Evolutionary conservation across 371 early-diverging fungal genomes (phyloP).

Genomic region (Lichtheimia hyalospora): DNA sequence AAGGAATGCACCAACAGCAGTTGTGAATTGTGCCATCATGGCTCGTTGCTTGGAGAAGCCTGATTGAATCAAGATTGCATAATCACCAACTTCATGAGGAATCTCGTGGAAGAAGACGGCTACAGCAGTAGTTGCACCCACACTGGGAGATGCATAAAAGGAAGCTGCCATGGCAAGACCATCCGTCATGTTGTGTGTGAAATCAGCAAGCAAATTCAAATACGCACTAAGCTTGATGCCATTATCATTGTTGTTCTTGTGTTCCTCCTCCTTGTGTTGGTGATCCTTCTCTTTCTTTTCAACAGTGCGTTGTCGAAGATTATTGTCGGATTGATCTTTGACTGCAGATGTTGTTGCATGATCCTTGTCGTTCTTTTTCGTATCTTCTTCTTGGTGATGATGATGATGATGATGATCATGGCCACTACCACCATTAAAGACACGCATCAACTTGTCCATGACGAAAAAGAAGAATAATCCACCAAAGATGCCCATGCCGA

Average conservation of each 20-base stretch:
- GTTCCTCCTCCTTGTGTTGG: slow-evolving; percentile 10
- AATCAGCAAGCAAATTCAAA: slow-evolving; percentile 84
- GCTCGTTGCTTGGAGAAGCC: slow-evolving; percentile 78
- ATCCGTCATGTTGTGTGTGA: slow-evolving; percentile 91
- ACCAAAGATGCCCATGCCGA: slow-evolving; percentile 74
- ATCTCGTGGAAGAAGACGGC: slow-evolving; percentile 95
- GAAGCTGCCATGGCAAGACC: slow-evolving; percentile 91
- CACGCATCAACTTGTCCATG: slow-evolving; percentile 85
- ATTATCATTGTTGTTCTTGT: slow-evolving; percentile 16
- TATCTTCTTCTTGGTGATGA: slow-evolving; percentile 14
- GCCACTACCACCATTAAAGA: slow-evolving; percentile 64
- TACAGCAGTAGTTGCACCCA: slow-evolving; percentile 84
- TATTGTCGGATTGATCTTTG: slow-evolving; percentile 8
- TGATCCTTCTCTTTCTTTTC: not conserved
- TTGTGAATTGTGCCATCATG: slow-evolving; percentile 82
- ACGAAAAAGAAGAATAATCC: slow-evolving; percentile 76
- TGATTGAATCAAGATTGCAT: slow-evolving; percentile 85
- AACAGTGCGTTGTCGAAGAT: slow-evolving; percentile 23
- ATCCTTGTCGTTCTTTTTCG: slow-evolving; percentile 15
- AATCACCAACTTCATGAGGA: slow-evolving; percentile 92
- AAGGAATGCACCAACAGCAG: slow-evolving; percentile 79
- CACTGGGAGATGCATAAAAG: slow-evolving; percentile 79
- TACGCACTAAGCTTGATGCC: slow-evolving; percentile 76
- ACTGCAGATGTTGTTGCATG: slow-evolving; percentile 9
- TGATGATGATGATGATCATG: slow-evolving; percentile 58